Evolutionary conservation across 306 rosid species (phyloP).

Genomic region (Gillenia trifoliata): DNA sequence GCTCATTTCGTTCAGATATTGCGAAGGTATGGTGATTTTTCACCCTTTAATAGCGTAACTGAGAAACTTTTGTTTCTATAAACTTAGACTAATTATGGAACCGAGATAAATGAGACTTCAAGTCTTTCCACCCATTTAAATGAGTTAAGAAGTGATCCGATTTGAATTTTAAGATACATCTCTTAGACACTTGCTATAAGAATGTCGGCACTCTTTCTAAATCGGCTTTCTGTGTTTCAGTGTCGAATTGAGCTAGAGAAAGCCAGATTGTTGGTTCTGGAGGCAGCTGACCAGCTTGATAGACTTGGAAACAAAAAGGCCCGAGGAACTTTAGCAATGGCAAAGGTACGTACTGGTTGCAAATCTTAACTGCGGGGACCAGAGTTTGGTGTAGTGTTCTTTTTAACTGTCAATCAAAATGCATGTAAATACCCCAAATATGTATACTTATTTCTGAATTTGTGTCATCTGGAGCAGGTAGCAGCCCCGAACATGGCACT

Average conservation of each 20-base stretch:
- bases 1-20: slow-evolving; percentile 77
- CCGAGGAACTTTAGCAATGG: slow-evolving; percentile 90
- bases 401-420: background rate
- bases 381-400: slow-evolving; percentile 5
- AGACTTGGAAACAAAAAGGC: slow-evolving; percentile 80
- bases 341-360: slow-evolving; percentile 50
- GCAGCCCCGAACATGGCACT: slow-evolving; percentile 92
- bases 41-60: background rate
- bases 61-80: background rate
- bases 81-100: background rate
- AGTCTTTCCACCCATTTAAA: slow-evolving; percentile 5
- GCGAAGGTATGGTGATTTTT: slow-evolving; percentile 54
- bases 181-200: background rate
- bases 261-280: slow-evolving; percentile 79
- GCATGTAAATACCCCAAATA: background rate
- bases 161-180: background rate
- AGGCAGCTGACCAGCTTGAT: slow-evolving; percentile 95
- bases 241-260: slow-evolving; percentile 86
- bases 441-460: slow-evolving; percentile 10
- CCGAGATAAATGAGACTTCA: background rate
- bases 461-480: slow-evolving; percentile 50
- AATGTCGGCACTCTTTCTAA: slow-evolving; percentile 1
- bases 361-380: background rate
- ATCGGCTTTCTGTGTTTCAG: slow-evolving; percentile 33
- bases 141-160: background rate